Conservation (phyloP, 2,329 filamentous ascomycete species). For the Emmonsiellopsis sp. region DNA sequence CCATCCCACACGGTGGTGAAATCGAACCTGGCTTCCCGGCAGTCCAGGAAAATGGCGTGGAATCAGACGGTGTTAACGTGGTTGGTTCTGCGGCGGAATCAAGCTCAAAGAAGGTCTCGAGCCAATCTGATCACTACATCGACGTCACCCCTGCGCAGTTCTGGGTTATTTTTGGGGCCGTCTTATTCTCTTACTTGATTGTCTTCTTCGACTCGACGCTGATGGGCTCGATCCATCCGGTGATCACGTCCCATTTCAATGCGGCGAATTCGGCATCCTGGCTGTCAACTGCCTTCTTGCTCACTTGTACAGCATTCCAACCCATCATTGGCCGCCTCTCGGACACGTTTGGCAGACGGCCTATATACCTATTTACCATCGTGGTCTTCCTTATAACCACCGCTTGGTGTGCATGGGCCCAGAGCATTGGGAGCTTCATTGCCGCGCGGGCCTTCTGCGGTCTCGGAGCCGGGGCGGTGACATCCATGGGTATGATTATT, state of each 20-base stretch:
- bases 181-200: conserved; percentile 49
- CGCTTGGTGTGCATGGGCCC: conserved; percentile 59
- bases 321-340: conserved; percentile 65
- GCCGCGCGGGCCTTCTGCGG: conserved; percentile 61
- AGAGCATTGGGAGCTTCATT: conserved; percentile 62
- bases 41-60: neutral
- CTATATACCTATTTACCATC: conserved; percentile 55
- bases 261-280: conserved; percentile 72
- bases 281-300: conserved; percentile 68
- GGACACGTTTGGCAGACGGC: conserved; percentile 62
- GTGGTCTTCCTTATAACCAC: conserved; percentile 56
- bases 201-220: conserved; percentile 65
- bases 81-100: neutral
- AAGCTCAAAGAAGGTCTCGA: neutral
- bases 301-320: conserved; percentile 68
- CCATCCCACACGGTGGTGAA: conserved; percentile 7
- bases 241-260: conserved; percentile 71
- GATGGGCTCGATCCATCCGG: conserved; percentile 72
- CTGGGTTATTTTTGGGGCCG: conserved; percentile 52
- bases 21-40: conserved; percentile 5
- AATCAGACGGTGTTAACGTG: neutral
- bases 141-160: conserved; percentile 40
- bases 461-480: conserved; percentile 61
- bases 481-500: conserved; percentile 54
- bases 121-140: conserved; percentile 22